Evolutionary conservation across 371 early-diverging fungal species (phyloP).

Genomic region (Rhizopus sp.): DNA sequence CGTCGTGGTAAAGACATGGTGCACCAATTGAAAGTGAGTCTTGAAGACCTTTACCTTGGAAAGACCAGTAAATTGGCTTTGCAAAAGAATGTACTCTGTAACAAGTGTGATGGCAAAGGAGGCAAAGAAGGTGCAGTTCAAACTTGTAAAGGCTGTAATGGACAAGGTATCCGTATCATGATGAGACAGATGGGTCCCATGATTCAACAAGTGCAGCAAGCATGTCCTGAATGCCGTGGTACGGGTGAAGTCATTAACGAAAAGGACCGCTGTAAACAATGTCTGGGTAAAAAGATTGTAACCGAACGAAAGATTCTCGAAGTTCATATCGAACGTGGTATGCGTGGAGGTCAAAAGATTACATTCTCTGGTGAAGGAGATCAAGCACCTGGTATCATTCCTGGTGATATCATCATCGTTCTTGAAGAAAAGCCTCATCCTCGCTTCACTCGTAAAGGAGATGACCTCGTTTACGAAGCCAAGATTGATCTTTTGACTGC

Average conservation of each 20-base stretch:
- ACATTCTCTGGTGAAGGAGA: conserved; percentile 91
- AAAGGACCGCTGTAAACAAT: conserved; percentile 86
- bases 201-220: conserved; percentile 95
- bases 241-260: conserved; percentile 85
- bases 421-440: conserved; percentile 86
- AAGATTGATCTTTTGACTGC: conserved; percentile 91
- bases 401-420: conserved; percentile 88
- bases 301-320: conserved; percentile 80
- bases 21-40: conserved; percentile 76
- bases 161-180: conserved; percentile 81
- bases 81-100: conserved; percentile 82
- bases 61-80: conserved; percentile 86
- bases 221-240: conserved; percentile 89
- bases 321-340: conserved; percentile 89
- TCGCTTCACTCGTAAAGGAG: conserved; percentile 82
- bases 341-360: conserved; percentile 93
- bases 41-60: conserved; percentile 95
- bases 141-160: conserved; percentile 75
- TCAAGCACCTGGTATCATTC: conserved; percentile 68
- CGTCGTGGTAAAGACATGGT: conserved; percentile 75
- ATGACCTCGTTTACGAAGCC: conserved; percentile 78
- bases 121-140: conserved; percentile 67
- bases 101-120: conserved; percentile 79
- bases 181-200: conserved; percentile 95
- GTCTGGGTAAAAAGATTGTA: conserved; percentile 82